phyloP scores from a whole-genome alignment of 306 rosid genomes.

The Senna siamea region DNA sequence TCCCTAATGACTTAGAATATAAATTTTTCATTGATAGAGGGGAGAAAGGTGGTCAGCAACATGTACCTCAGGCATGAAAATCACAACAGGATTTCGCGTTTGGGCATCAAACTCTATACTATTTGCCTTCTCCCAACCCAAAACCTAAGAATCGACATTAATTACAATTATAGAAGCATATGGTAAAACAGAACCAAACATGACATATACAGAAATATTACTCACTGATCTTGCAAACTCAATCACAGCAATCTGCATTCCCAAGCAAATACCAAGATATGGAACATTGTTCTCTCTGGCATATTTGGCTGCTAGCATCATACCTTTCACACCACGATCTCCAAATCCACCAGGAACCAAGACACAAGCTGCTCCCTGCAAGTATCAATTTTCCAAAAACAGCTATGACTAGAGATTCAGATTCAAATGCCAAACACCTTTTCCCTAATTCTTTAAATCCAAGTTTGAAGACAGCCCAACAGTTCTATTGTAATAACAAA shows the following conservation, averaged over 20 bases:
- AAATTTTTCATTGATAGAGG: constrained; percentile 1
- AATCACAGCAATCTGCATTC: constrained; percentile 96
- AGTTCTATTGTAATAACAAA: constrained; percentile 24
- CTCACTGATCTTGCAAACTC: constrained; percentile 96
- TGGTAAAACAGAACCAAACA: constrained; percentile 35
- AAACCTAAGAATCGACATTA: constrained; percentile 59
- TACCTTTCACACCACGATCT: constrained; percentile 95
- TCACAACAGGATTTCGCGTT: constrained; percentile 83
- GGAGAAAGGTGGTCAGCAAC: not conserved
- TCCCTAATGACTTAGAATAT: constrained; percentile 19
- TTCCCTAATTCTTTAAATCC: constrained; percentile 27
- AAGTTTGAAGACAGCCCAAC: constrained; percentile 31
- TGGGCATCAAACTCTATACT: constrained; percentile 81
- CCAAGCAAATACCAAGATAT: constrained; percentile 96
- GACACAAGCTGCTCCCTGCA: constrained; percentile 89
- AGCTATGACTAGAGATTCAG: constrained; percentile 26
- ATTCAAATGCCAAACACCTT: constrained; percentile 36
- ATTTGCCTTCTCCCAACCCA: constrained; percentile 88
- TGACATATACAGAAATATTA: constrained; percentile 24
- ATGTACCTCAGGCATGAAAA: constrained; percentile 98
- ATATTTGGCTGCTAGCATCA: constrained; percentile 96
- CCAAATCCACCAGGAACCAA: constrained; percentile 99
- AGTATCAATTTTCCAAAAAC: constrained; percentile 33
- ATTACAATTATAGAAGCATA: constrained; percentile 22
- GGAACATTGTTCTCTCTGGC: constrained; percentile 97